Conservation (phyloP, 1,284 basidiomycete genomes). For the Apiotrichum brassicae region DNA sequence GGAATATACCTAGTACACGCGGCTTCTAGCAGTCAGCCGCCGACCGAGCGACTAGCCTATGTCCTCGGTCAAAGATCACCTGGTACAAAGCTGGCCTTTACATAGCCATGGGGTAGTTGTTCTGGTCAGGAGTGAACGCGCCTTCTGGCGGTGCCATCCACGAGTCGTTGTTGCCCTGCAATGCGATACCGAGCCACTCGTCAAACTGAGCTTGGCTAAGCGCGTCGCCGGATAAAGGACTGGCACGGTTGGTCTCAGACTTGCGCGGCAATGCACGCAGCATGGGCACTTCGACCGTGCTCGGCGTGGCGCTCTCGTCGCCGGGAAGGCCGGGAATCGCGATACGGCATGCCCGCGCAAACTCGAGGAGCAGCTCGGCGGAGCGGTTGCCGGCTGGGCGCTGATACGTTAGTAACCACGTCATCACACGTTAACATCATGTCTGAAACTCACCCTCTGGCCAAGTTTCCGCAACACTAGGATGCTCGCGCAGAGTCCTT, state of each 20-base stretch:
- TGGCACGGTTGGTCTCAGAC: slow-evolving; percentile 1
- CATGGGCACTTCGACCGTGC: slow-evolving; percentile 30
- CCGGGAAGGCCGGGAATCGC: slow-evolving; percentile 17
- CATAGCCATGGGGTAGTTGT: background rate
- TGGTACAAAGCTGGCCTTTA: background rate
- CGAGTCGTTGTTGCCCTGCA: slow-evolving; percentile 18
- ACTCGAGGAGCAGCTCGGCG: slow-evolving; percentile 28
- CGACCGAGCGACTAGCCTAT: background rate
- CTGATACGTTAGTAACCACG: background rate
- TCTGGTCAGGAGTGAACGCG: slow-evolving; percentile 11
- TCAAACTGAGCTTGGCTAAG: slow-evolving; percentile 22
- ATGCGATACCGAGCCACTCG: slow-evolving; percentile 26
- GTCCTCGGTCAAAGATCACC: too few species aligned
- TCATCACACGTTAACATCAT: background rate
- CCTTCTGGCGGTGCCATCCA: slow-evolving; percentile 14
- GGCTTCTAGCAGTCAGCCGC: background rate
- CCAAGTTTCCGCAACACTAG: slow-evolving; percentile 25
- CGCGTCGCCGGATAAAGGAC: background rate
- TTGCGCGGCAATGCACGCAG: slow-evolving; percentile 25
- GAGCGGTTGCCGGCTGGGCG: slow-evolving; percentile 29
- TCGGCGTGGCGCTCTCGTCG: slow-evolving; percentile 7
- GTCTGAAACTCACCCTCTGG: slow-evolving; percentile 5
- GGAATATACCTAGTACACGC: slow-evolving; percentile 3
- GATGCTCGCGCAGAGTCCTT: slow-evolving; percentile 28
- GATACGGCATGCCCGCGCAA: slow-evolving; percentile 28